Evolutionary conservation across 306 rosid genomes (phyloP), one percentile per base, ranked within the genome.

Genomic region (Begonia masoniana): DNA sequence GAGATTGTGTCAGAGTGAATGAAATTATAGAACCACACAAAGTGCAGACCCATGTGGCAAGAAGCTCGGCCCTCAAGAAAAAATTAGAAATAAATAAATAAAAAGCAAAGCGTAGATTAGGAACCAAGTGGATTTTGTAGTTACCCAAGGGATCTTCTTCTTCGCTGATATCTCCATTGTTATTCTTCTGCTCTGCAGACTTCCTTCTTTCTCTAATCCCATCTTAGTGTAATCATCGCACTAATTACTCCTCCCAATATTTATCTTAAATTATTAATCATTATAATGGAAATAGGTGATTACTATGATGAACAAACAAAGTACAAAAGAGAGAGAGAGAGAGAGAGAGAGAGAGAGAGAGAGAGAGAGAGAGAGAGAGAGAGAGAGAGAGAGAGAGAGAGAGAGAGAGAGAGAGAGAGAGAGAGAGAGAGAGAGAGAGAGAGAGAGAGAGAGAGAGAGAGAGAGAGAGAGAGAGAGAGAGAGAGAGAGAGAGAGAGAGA

Each of bases 101-200:
- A 80, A 70, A 79, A 63, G 74, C 57, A 16, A 10, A 9, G 1
- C 56, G 68, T 35, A 70, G 55, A 59, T 52, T 63, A 56, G 80
- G 77, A 82, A 84, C 75, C 88, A 80, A 63, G 57, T 35, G 95
- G 95, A 88, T 88, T 85, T 78, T 88, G 95, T 88, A 85, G 76
- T 78, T 63, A 67, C 74, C 87, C 97, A 72, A 88, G 85, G 93
- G 95, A 88, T 85, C 71, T 84, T 70, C 97, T 71, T 66, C 77
- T 71, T 64, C 55, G 73, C 80, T 68, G 73, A 72, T 72, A 73
- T 68, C 72, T 31, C 39, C 39, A 81, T 77, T 78, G 78, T 81
- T 77, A 77, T 84, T 88, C 81, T 68, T 68, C 76, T 50, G 46
- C 35, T 26, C 74, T 4, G 39, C 39, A 52, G 56, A 17, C 19